Evolutionary conservation across 2,329 filamentous ascomycete species (phyloP), one percentile per base, ranked within the genome.

Genomic region (Aspergillus nomiae): DNA sequence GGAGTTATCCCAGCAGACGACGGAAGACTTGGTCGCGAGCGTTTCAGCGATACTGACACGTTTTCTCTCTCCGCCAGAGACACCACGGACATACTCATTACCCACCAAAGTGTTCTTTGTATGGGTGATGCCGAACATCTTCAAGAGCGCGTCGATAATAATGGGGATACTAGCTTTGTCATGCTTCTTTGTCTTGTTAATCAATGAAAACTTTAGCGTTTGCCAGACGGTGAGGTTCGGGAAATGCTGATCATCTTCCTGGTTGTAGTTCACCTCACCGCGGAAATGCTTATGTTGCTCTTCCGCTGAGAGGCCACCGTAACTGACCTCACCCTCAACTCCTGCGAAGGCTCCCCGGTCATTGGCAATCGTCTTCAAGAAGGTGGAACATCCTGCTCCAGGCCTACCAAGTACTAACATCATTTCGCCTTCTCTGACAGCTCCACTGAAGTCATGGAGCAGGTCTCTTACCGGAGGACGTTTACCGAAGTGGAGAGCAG

Each of bases 21-120:
- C 88, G 0, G 89, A 88, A 0, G 88, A 88, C 74, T 91, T 90
- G 8, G 90, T 90, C 5, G 90, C 89, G 26, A 94, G 78, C 0
- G 90, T 91, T 76, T 94, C 91, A 1, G 90, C 90, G 66, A 94
- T 92, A 26, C 88, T 89, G 10, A 92, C 91, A 71, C 91, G 89
- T 75, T 94, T 94, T 43, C 91, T 81, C 78, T 95, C 92, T 62
- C 92, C 92, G 69, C 92, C 92, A 54, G 89, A 91, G 0, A 94
- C 89, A 74, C 91, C 91, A 54, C 90, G 86, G 8, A 89, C 85
- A 70, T 83, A 87, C 65, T 90, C 88, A 70, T 94, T 88, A n/a
- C 92, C 92, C 1, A 94, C 90, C 1, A 87, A 82, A 0, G 92
- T 94, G 70, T 91, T 84, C 70, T 86, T 87, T 0, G 91, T 93